Evolutionary conservation across 139 green algal species (phyloP).

Genomic region (Chlorella sp.): DNA sequence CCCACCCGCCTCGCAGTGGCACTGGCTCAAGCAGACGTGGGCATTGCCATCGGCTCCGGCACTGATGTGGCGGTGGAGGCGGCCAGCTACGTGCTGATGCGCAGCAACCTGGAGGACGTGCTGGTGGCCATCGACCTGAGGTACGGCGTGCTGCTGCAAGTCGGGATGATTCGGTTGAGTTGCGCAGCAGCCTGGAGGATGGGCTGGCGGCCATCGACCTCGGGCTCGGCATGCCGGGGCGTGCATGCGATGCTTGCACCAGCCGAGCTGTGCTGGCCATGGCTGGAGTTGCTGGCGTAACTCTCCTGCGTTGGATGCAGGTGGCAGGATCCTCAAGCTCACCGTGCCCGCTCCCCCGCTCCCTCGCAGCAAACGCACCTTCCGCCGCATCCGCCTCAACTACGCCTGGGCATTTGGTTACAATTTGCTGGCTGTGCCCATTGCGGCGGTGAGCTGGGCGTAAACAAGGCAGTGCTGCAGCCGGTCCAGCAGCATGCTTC

Average conservation of each 20-base stretch:
- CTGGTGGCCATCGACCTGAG: conserved; percentile 71
- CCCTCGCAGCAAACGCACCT: conserved; percentile 47
- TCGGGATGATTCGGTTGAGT: too few relatives aligned
- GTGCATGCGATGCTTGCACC: too few relatives aligned
- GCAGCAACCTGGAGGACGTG: conserved; percentile 89
- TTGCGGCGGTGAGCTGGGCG: conserved; percentile 55
- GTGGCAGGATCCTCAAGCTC: too few relatives aligned
- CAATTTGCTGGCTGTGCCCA: conserved; percentile 91
- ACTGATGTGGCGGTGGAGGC: conserved; percentile 83
- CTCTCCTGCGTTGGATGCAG: too few relatives aligned
- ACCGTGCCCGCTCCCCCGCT: too few relatives aligned
- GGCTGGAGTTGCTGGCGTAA: too few relatives aligned
- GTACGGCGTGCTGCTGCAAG: neutral
- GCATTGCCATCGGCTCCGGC: conserved; percentile 87
- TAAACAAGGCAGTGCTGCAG: too few relatives aligned
- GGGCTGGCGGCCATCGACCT: too few relatives aligned
- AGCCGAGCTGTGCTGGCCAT: too few relatives aligned
- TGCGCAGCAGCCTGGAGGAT: neutral
- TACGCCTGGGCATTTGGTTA: conserved; percentile 96
- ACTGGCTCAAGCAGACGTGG: conserved; percentile 91
- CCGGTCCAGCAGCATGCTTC: too few relatives aligned
- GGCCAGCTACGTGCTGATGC: conserved; percentile 95
- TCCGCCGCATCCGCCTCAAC: conserved; percentile 89
- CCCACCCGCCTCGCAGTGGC: conserved; percentile 47
- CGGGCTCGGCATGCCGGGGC: too few relatives aligned